Percentiles rank a stretch among this genome's conserved stretches.
These are phyloP conservation scores for Pseudocercospora cruenta DNA, from an alignment of 2,329 filamentous ascomycete species.

Conservation along the genomic window DNA sequence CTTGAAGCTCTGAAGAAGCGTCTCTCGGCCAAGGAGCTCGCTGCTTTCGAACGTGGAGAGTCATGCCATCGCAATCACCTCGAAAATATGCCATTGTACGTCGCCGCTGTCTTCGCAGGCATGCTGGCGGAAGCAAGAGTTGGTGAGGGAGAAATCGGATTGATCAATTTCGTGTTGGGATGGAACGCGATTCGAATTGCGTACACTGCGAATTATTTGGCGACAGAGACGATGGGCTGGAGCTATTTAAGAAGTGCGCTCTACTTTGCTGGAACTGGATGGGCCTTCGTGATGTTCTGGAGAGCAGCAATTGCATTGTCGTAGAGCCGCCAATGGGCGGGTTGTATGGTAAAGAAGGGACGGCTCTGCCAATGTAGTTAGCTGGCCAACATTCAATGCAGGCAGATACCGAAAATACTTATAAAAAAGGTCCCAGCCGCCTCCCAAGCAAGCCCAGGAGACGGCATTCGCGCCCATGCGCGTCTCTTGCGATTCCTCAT, in stretches of 20 bases:
- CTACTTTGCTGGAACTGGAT: constrained; percentile 35
- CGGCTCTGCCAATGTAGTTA: constrained; percentile 15
- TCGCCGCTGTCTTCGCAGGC: constrained; percentile 48
- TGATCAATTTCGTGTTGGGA: constrained; percentile 42
- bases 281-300: constrained; percentile 38
- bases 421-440: constrained; percentile 20
- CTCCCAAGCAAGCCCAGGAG: constrained; percentile 17
- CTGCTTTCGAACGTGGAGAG: constrained; percentile 49
- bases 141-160: constrained; percentile 32
- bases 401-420: not conserved
- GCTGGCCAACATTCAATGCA: not conserved
- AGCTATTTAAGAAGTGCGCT: constrained; percentile 37
- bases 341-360: not conserved
- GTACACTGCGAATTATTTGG: constrained; percentile 45
- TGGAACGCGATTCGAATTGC: constrained; percentile 43
- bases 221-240: constrained; percentile 29
- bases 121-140: constrained; percentile 44
- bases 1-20: constrained; percentile 43
- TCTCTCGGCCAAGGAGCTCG: constrained; percentile 43
- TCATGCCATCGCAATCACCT: constrained; percentile 52
- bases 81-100: constrained; percentile 53
- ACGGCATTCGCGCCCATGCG: constrained; percentile 6
- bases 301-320: constrained; percentile 36
- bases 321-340: not conserved
- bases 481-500: constrained; percentile 16